A percentile compares a stretch with the other conserved stretches of the same genome.
Conservation (phyloP, 306 rosid species). For the Chamaecrista fasciculata region DNA sequence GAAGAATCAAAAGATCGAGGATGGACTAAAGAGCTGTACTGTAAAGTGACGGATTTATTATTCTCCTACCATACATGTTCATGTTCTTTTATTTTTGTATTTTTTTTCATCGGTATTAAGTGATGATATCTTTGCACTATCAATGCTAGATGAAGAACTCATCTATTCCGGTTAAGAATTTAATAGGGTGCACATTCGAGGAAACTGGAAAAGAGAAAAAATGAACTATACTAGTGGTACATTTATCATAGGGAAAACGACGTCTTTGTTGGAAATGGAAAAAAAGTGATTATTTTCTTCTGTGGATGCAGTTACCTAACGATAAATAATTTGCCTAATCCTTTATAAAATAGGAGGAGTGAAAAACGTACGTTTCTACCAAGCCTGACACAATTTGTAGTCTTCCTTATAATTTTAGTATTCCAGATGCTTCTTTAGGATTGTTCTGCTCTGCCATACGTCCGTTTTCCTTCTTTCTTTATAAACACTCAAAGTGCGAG, state of each 20-base stretch:
- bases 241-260: neutral
- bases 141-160: neutral
- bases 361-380: neutral
- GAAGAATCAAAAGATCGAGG: neutral
- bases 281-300: neutral
- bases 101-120: neutral
- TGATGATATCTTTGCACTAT: neutral
- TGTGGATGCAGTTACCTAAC: neutral
- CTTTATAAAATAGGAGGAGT: neutral
- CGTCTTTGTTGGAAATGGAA: neutral
- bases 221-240: neutral
- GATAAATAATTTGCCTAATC: neutral
- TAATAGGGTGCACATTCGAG: constrained; percentile 22
- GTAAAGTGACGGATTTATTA: neutral
- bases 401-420: neutral
- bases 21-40: neutral
- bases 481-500: neutral
- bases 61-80: neutral
- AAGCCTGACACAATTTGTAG: neutral
- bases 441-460: neutral
- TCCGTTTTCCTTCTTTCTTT: neutral
- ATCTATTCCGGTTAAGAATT: neutral
- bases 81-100: too few relatives aligned
- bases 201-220: neutral
- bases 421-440: neutral